Evolutionary conservation across 2,329 filamentous ascomycete genomes (phyloP), one percentile per base, ranked within the genome.

Genomic region (Rosellinia necatrix): DNA sequence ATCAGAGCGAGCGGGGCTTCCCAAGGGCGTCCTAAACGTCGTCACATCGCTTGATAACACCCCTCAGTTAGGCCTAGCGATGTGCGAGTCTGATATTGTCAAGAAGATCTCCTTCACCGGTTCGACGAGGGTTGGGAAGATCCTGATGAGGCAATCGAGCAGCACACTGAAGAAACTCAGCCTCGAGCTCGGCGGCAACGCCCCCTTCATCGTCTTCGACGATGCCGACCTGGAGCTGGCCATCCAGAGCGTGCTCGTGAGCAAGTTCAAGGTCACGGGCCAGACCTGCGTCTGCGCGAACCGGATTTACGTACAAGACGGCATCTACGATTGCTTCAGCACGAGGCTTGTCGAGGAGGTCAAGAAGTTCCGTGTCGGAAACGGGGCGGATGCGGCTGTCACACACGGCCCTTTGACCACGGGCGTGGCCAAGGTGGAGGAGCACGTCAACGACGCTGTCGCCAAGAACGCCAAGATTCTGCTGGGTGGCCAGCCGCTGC

Each of bases 331-430:
- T 89, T 10, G 78, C 19, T 93, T 93, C 62, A 81, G 82, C 5
- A 65, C 76, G 27, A 83, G 81, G 41, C 83, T 92, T 62, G 82
- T 85, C 15, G 85, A 83, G 54, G 87, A 88, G 68, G 89, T 92
- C 46, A n/a, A n/a, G n/a, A n/a, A n/a, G n/a, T n/a, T 80, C 83
- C 65, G 74, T 72, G 13, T 91, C 92, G 77, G 85, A 83, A 66
- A 85, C 92, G 56, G 90, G 90, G 43, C 87, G 71, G 81, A 80
- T 2, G 73, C 83, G 19, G 82, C 80, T 59, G 79, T 83, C 44
- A 92, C 89, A 0, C 89, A 92, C 68, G 90, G 90, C 1, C 90
- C 90, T 22, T 76, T 93, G 29, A 91, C 96, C 68, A 91, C 96
- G 75, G 84, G 92, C 5, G 78, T 92, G 46, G 75, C 74, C 63